Conservation (phyloP, 345 rosid genomes). For the Arabis alpina region DNA sequence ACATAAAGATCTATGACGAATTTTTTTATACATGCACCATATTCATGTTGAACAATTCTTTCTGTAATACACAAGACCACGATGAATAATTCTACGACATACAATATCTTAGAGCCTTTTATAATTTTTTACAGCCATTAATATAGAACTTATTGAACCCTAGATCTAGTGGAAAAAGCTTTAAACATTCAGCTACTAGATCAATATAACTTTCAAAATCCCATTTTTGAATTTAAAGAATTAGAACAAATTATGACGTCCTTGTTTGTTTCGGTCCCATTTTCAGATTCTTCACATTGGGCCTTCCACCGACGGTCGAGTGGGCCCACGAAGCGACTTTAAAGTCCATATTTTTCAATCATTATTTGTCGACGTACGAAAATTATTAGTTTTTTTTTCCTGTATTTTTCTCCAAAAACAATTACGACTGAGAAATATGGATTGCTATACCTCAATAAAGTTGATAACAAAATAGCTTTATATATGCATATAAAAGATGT, state of each 20-base stretch:
- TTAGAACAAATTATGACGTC: not conserved
- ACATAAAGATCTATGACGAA: too few relatives aligned
- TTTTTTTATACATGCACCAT: too few relatives aligned
- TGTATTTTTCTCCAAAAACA: not conserved
- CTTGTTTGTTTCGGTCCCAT: conserved; percentile 11
- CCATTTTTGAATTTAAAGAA: conserved; percentile 13
- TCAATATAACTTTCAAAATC: not conserved
- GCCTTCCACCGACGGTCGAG: conserved; percentile 42
- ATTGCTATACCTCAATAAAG: not conserved
- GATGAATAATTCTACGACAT: too few relatives aligned
- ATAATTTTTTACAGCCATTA: too few relatives aligned
- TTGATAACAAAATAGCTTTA: not conserved
- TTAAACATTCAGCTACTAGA: too few relatives aligned
- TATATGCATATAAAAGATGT: too few relatives aligned
- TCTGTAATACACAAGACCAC: too few relatives aligned
- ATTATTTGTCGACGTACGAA: not conserved
- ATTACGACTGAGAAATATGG: not conserved
- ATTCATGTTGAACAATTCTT: too few relatives aligned
- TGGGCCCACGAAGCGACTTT: conserved; percentile 35
- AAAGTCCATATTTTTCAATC: conserved; percentile 18
- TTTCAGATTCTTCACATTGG: conserved; percentile 18
- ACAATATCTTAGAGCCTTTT: too few relatives aligned
- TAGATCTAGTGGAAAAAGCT: too few relatives aligned
- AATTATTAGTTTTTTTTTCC: not conserved
- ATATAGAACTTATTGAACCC: too few relatives aligned